Base-by-base conservation (phyloP, 805 yeast species). In the Metschnikowia orientalis region DNA sequence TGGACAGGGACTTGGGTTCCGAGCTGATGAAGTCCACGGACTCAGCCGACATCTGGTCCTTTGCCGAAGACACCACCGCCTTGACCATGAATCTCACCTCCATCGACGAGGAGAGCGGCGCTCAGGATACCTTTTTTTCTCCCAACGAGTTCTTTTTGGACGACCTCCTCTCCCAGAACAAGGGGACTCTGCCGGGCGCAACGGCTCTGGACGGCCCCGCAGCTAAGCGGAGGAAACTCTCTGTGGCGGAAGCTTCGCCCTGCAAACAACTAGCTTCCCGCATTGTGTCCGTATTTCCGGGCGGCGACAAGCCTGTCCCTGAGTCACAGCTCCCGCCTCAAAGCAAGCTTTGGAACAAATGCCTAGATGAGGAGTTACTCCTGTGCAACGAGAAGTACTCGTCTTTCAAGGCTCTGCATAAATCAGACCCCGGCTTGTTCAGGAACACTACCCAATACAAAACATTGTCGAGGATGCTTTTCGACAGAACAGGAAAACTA, bases 391-490 rank as follows among this genome's bases (percentile, higher is more conserved):
- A 48, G 22, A 64, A 63, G 38, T 65, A 57, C 38, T 52, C 51
- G 14, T 46, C 52, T 10, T 63, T 61, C 42, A 51, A 52, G 31
- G 53, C 51, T 9, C 50, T 50, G 31, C 57, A 53, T 18, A 34
- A 41, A 9, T 43, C 48, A 18, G 42, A 44, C 26, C 38, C 57
- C 0, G 27, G 44, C n/a, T 41, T 55, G 6, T 48, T 61, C 37
- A 58, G 54, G 28, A 54, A 54, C 27, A 53, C 67, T 2, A 19
- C 37, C n/a, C 69, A 63, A 38, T 63, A 64, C 41, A 65, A 63
- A 37, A 57, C 63, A 9, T 47, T 66, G 26, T 61, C 69, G 3
- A 49, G 68, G 29, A 63, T 66, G 69, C 38, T 66, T 19, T 50
- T 49, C 17, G 56, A 56, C 38, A 61, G 56, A 40, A 56, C 68